Evolutionary conservation across 23 red algal genomes (phyloP), one percentile per base, ranked within the genome.

Genomic region (Agarophyton chilense): DNA sequence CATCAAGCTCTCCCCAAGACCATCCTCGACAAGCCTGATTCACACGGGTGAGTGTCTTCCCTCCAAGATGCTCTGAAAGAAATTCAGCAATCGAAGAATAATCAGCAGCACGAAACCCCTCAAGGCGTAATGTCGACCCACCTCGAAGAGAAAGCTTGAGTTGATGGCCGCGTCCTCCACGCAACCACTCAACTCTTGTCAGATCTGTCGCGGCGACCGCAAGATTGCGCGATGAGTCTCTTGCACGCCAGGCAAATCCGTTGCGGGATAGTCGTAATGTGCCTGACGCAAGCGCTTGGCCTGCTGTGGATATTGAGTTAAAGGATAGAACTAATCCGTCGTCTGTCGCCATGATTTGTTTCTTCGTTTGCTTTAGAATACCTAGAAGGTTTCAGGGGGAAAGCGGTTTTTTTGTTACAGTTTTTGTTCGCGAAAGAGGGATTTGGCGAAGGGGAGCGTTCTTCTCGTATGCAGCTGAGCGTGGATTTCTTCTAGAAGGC

Each of bases 181-280:
- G 83, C 49, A 98, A 67, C 95, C 95, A 98, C 58, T 64, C 52
- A 11, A 98, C 55, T 14, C 58, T 51, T 1, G 35, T 32, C 77
- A 98, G 36, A 61, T 98, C 95, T 21, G 68, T 42, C 3, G 76
- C 55, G 5, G 71, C 67, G 0, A 94, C 85, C 46, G 66, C 31
- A 4, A 94, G 32, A 83, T 52, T 87, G 1, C 91, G 87, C 29
- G 65, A 72, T 21, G 84, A 51, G 33, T 94, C 95, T 36, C 72
- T 96, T 70, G 92, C 92, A 29, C 87, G 70, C 94, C 94, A 96
- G 17, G 88, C 81, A 79, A 96, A 86, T 12, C 94, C 94, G 13
- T 46, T 41, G 14, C 24, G 36, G 8, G 73, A 67, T 12, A 96
- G 36, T 39, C 64, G 76, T 54, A 96, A 63, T 36, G 87, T 70